phyloP scores from a whole-genome alignment of 2,329 filamentous ascomycete genomes.

The Botrytis byssoidea region DNA sequence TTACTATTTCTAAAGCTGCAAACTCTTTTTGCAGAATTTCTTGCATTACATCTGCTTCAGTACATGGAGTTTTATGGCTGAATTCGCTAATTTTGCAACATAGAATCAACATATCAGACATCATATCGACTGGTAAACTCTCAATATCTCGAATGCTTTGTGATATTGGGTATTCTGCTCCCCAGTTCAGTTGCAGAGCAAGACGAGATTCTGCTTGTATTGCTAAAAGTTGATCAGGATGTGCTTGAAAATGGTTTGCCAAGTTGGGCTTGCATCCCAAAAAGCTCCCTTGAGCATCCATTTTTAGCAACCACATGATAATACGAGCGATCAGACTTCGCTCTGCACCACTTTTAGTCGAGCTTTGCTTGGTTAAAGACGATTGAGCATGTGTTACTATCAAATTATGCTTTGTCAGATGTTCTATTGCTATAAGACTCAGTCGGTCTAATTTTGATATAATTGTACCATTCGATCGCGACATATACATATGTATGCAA shows the following conservation, averaged over 20 bases:
- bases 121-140: constrained; percentile 25
- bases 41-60: background rate
- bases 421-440: constrained; percentile 15
- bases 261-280: constrained; percentile 23
- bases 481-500: constrained; percentile 23
- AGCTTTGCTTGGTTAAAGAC: background rate
- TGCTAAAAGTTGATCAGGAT: constrained; percentile 6
- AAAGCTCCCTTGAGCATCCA: constrained; percentile 26
- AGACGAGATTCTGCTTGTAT: constrained; percentile 22
- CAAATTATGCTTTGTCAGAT: constrained; percentile 12
- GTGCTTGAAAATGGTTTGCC: constrained; percentile 20
- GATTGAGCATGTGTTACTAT: background rate
- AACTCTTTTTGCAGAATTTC: background rate
- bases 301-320: constrained; percentile 24
- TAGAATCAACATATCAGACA: constrained; percentile 23
- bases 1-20: constrained; percentile 4
- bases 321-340: constrained; percentile 21
- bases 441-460: constrained; percentile 21
- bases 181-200: constrained; percentile 26
- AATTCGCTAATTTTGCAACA: constrained; percentile 14
- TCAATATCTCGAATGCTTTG: constrained; percentile 27
- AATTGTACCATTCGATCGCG: background rate
- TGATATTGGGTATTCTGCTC: constrained; percentile 22
- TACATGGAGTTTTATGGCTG: background rate
- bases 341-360: background rate